Percentiles rank a stretch among this genome's conserved stretches.
These are phyloP conservation scores for Pyrenula massariospora DNA, from an alignment of 495 filamentous ascomycete species.

Conservation along the genomic window DNA sequence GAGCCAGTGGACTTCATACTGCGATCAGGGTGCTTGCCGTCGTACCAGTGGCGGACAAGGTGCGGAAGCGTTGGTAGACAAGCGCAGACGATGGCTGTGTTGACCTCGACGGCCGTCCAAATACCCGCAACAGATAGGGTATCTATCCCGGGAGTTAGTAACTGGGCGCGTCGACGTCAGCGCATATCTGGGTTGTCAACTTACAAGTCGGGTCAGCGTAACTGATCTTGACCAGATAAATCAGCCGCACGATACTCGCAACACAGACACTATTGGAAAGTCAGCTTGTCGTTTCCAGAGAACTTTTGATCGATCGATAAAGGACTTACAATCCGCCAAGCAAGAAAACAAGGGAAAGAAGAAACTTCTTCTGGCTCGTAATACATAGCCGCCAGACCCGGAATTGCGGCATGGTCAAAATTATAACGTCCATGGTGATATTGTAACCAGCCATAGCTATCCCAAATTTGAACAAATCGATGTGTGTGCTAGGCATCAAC, in stretches of 20 bases:
- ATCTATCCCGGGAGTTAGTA: constrained; percentile 3
- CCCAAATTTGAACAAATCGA: constrained; percentile 1
- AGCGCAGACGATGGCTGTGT: constrained; percentile 3
- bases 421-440: constrained; percentile 4
- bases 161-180: background rate
- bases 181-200: background rate
- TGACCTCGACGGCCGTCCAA: constrained; percentile 6
- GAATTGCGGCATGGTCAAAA: constrained; percentile 3
- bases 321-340: constrained; percentile 16
- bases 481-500: constrained; percentile 2
- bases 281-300: background rate
- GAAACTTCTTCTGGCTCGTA: constrained; percentile 1
- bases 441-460: constrained; percentile 3
- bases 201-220: constrained; percentile 3
- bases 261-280: constrained; percentile 12
- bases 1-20: background rate
- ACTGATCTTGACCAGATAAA: constrained; percentile 2
- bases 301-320: background rate
- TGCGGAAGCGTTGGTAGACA: constrained; percentile 10
- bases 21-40: background rate
- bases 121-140: constrained; percentile 1
- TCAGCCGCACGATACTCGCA: constrained; percentile 11
- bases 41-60: constrained; percentile 5
- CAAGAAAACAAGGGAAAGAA: constrained; percentile 4
- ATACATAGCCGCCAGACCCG: constrained; percentile 3